Evolutionary conservation across 345 rosid genomes (phyloP), one percentile per base, ranked within the genome.

Genomic region (Microthlaspi erraticum): DNA sequence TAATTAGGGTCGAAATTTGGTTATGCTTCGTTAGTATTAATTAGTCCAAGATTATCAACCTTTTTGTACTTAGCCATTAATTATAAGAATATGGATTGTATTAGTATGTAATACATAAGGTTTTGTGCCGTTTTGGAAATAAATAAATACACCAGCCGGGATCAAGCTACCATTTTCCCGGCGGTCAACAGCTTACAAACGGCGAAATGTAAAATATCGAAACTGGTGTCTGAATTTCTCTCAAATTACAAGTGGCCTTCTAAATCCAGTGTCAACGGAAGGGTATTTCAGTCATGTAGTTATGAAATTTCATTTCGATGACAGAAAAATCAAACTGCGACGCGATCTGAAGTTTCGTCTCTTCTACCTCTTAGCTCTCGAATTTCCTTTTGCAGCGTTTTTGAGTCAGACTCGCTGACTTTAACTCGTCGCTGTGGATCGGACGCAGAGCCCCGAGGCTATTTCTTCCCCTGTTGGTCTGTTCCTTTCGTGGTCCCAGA

Each of bases 301-400:
- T 48, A n/a, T 82, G 4, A 49, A 23, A 19, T 34, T 76, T 14
- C 54, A 55, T 75, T 54, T 62, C 54, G 13, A 63, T 68, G 26
- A 70, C 73, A 42, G 74, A 75, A 63, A 68, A 75, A 75, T 75
- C 70, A 68, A 75, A 76, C 41, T 38, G 6, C 48, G 75, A 69
- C 60, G 75, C 66, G 70, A 76, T 76, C 79, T 76, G 79, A 75
- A 45, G 58, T 69, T 66, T 38, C 74, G 70, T 55, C 58, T 48
- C 79, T 26, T 69, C 66, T 39, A 33, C 52, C 37, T 63, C 68
- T 51, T 34, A 14, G 62, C 74, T 54, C 66, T 61, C 60, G 36
- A n/a, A 39, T 29, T 48, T 52, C 49, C 33, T 13, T 20, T 41
- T 31, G 37, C 45, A 19, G 45, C 6, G 23, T 16, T 29, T n/a